Base-by-base conservation (phyloP, 768 basidiomycete genomes). In the Amanita fuliginea region DNA sequence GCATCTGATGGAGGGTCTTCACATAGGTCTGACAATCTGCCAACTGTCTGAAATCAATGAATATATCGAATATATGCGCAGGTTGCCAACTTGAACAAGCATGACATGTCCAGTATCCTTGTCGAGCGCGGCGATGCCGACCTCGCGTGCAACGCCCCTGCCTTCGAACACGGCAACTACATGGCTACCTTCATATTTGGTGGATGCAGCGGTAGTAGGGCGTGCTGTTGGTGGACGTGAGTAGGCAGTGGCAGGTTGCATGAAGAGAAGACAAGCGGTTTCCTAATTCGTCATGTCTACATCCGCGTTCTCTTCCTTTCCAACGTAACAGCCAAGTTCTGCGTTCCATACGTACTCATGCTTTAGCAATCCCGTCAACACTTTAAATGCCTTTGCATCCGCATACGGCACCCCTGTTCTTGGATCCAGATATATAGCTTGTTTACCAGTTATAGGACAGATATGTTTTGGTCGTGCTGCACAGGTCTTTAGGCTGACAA, bases 21-120 rank as follows among this genome's bases (percentile, higher is more conserved):
- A 90, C 82, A 54, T 91, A 94, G 11, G 91, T 92, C 49, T 87
- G 81, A 51, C 84, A 84, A 60, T 96, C 93, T 32, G 83, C 79
- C 26, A 91, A 72, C 88, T 94, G 55, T 33, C 45, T 35, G 24
- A 8, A 43, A 37, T 43, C 51, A 28, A 46, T 41, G 18, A 34
- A 48, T 51, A 41, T 26, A 33, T 34, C 19, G 16, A 18, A 33
- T 46, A 51, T 42, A 30, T 51, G 39, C 34, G n/a, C 33, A 34
- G 7, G 47, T 18, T 34, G 36, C 57, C n/a, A 42, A 84, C 90
- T 74, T 95, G 91, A 14, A 90, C 79, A 13, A 94, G 68, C 61
- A 80, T 72, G 16, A 85, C 83, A 22, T 77, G 72, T 0, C 84
- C 89, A 0, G 83, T 88, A 28, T 87, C 83, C 49, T 73, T 77